Percentiles rank a stretch among this genome's conserved stretches.
phyloP scores from a whole-genome alignment of 305 asterid species.

The Fraxinus greggii region DNA sequence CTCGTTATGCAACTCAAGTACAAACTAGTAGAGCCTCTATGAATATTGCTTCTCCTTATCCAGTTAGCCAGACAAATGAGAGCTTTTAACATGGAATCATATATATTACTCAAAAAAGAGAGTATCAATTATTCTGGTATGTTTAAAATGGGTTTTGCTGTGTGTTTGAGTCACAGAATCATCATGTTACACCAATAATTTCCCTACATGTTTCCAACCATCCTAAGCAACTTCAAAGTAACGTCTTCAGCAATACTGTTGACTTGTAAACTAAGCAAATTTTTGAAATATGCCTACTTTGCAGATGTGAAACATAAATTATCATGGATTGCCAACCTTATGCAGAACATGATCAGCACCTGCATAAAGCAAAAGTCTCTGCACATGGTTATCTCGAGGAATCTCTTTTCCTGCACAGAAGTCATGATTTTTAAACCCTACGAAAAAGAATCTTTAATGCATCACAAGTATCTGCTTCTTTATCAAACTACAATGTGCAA shows the following conservation, averaged over 20 bases:
- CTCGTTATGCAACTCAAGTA: neutral
- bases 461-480: conserved; percentile 5
- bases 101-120: neutral
- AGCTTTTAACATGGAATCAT: neutral
- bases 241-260: neutral
- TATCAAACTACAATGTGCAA: conserved; percentile 14
- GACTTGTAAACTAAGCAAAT: neutral
- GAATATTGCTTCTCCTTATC: neutral
- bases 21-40: neutral
- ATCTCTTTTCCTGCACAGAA: conserved; percentile 66
- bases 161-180: neutral
- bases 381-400: conserved; percentile 53
- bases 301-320: conserved; percentile 6
- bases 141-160: neutral
- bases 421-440: conserved; percentile 10
- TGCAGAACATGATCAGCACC: conserved; percentile 71
- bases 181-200: neutral
- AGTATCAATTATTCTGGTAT: neutral
- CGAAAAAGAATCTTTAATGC: conserved; percentile 6
- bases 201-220: neutral
- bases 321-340: conserved; percentile 48
- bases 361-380: conserved; percentile 49
- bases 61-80: neutral
- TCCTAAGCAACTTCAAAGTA: neutral
- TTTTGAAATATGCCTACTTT: neutral